A percentile compares a stretch with the other conserved stretches of the same genome.
These are phyloP conservation scores for Tricholomella constricta DNA, from an alignment of 768 basidiomycete genomes.

Conservation along the genomic window DNA sequence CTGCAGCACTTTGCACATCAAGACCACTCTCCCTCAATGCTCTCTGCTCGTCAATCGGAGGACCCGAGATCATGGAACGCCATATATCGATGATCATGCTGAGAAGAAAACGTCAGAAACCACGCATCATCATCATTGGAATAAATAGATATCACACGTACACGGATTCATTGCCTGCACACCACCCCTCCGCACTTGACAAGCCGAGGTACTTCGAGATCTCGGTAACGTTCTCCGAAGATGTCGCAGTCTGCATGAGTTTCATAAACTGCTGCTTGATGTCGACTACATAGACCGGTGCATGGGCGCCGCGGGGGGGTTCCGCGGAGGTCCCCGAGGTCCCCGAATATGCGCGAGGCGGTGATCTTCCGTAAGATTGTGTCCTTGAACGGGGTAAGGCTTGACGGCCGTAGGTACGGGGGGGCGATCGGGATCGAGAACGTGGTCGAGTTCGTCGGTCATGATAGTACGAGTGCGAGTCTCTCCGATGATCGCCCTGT, in stretches of 20 bases:
- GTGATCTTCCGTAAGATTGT: constrained; percentile 2
- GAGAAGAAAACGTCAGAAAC: not conserved
- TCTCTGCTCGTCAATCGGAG: constrained; percentile 48
- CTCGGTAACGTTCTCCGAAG: constrained; percentile 20
- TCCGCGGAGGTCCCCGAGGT: not conserved
- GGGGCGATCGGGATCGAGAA: constrained; percentile 26
- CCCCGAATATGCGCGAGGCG: not conserved
- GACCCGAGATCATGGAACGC: constrained; percentile 47
- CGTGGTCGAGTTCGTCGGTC: constrained; percentile 13
- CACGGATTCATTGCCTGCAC: constrained; percentile 57
- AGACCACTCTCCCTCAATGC: constrained; percentile 13
- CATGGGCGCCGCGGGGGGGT: constrained; percentile 13
- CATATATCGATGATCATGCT: constrained; percentile 48
- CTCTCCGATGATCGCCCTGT: not conserved
- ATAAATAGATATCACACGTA: constrained; percentile 24
- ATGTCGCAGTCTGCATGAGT: constrained; percentile 36
- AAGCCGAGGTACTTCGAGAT: constrained; percentile 35
- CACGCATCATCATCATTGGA: not conserved
- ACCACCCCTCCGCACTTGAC: constrained; percentile 36
- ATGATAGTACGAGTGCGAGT: constrained; percentile 4
- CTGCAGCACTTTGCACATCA: not conserved
- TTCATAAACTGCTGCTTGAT: constrained; percentile 36
- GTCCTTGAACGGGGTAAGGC: not conserved
- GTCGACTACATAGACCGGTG: constrained; percentile 44
- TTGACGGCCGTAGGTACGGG: not conserved